These are phyloP conservation scores for Geotrichum candidum DNA, from an alignment of 1,139 yeast species.

Conservation along the genomic window DNA sequence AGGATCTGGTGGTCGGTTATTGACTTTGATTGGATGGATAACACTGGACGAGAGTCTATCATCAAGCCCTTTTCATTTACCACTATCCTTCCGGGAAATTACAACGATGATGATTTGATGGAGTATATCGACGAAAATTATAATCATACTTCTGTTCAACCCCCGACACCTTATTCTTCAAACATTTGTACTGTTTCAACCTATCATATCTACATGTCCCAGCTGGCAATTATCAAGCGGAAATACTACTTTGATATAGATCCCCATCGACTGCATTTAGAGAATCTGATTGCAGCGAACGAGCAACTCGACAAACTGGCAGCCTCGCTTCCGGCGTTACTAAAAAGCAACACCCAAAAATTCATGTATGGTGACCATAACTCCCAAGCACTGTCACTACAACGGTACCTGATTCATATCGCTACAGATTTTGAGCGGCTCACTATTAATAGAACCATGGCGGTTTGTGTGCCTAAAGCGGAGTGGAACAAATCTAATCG, in stretches of 20 bases:
- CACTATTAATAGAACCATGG: conserved; percentile 16
- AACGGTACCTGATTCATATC: conserved; percentile 15
- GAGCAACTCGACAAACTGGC: conserved; percentile 4
- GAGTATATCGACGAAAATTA: conserved; percentile 2
- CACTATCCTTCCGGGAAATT: conserved; percentile 30
- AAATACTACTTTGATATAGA: conserved; percentile 11
- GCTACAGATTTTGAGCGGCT: conserved; percentile 16
- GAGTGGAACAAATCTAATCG: conserved; percentile 17
- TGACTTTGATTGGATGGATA: conserved; percentile 37
- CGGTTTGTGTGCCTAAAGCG: conserved; percentile 12
- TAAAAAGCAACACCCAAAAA: background rate
- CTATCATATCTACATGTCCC: conserved; percentile 12
- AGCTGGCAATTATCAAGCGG: conserved; percentile 14
- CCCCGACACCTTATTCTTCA: conserved; percentile 4
- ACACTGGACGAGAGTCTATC: conserved; percentile 27
- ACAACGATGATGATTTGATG: conserved; percentile 18
- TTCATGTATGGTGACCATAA: conserved; percentile 10
- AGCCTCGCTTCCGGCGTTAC: conserved; percentile 3
- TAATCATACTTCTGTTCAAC: background rate
- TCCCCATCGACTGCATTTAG: background rate
- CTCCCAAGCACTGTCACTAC: conserved; percentile 10
- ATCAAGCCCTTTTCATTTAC: conserved; percentile 28
- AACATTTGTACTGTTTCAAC: conserved; percentile 8
- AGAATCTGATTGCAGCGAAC: conserved; percentile 8
- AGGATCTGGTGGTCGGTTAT: conserved; percentile 38